Conservation (phyloP, 805 yeast genomes). For the Candida tammaniensis region DNA sequence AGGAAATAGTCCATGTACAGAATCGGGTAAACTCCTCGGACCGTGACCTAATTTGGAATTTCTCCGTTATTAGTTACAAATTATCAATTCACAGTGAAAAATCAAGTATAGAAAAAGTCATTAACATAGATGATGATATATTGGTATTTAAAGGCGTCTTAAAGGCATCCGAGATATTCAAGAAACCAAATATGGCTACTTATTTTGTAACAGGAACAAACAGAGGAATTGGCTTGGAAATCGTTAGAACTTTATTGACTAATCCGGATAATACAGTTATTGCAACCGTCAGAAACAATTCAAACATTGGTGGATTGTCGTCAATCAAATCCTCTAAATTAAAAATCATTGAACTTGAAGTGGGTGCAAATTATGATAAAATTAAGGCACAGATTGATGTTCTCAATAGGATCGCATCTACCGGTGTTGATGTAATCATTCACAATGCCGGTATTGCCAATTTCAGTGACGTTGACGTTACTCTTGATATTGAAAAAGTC, state of each 20-base stretch:
- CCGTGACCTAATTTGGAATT: too few relatives aligned
- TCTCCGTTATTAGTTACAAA: too few relatives aligned
- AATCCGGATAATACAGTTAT: background rate
- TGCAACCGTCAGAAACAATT: slow-evolving; percentile 1
- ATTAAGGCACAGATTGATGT: slow-evolving; percentile 5
- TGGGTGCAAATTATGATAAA: background rate
- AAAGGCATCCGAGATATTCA: too few relatives aligned
- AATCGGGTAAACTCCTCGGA: too few relatives aligned
- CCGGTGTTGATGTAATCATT: slow-evolving; percentile 33
- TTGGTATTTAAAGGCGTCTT: too few relatives aligned
- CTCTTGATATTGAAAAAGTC: background rate
- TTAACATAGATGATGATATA: too few relatives aligned
- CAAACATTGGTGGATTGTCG: background rate
- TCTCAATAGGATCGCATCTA: slow-evolving; percentile 16
- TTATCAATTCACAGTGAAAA: too few relatives aligned
- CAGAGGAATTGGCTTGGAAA: slow-evolving; percentile 2
- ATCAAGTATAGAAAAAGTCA: too few relatives aligned
- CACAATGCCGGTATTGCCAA: slow-evolving; percentile 27
- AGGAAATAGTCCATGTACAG: too few relatives aligned
- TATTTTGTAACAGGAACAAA: slow-evolving; percentile 1
- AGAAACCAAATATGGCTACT: too few relatives aligned
- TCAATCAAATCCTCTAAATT: background rate
- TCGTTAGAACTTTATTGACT: background rate
- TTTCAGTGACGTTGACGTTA: background rate
- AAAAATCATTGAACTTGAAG: slow-evolving; percentile 3